Evolutionary conservation across 1,284 basidiomycete species (phyloP), one percentile per base, ranked within the genome.

Genomic region (Heliocybe sulcata): DNA sequence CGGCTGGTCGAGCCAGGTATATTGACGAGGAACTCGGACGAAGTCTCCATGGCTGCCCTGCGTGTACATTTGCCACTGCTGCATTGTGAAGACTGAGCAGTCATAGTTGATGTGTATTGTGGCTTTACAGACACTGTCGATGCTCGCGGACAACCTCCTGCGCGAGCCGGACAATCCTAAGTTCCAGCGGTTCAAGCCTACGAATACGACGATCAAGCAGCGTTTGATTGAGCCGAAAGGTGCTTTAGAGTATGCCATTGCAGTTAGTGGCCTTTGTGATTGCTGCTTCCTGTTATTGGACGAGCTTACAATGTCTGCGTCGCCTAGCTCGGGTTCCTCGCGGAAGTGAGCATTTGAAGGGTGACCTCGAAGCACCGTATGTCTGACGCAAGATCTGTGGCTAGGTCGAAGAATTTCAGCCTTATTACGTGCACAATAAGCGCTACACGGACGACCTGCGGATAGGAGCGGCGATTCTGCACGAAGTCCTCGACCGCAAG

Each of bases 1-100:
- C 75, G 90, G 49, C 72, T 91, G 56, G 77, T 90, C 57, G 84
- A 85, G 63, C 87, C 87, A 42, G 87, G 86, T n/a, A 90, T 92
- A 61, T 64, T 80, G 53, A 76, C 88, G 3, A 84, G 81, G 2
- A 90, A 90, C 64, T 67, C 83, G n/a, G 77, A 77, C 58, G 77
- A 79, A 54, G 71, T 79, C 53, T 82, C 83, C 1, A 63, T 79
- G 59, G 73, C 78, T 57, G 77, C 86, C 54, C 70, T 91, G 61
- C 81, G 81, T 76, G 89, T 82, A 75, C 61, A 51, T 25, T 31
- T 9, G 48, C 58, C 42, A 23, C 14, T 35, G 49, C 38, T 14
- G 19, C 23, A 35, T 31, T 27, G 42, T 27, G 20, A 52, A n/a
- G 19, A n/a, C 12, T n/a, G 26, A 31, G 10, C 19, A 6, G 6